Base-by-base conservation (phyloP, 495 filamentous ascomycete genomes). In the Stereocaulon alpinum region DNA sequence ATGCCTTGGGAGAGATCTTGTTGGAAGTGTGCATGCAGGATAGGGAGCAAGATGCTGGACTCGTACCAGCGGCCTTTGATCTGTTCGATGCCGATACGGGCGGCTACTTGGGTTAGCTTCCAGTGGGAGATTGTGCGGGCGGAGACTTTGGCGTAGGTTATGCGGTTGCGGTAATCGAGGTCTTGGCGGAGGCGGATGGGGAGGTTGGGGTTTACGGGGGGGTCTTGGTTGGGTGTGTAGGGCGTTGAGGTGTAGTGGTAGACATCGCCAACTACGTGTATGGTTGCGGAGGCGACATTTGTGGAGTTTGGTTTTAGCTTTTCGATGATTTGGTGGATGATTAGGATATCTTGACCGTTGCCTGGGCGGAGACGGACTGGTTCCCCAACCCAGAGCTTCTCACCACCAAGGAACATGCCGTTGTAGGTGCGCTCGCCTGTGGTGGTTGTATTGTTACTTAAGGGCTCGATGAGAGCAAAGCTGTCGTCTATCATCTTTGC, bases 61-160 rank as follows among this genome's bases (percentile, higher is more conserved):
- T 85, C 82, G 66, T 85, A 85, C 82, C 82, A 85, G 15, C 82
- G 73, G 6, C 82, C 82, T 63, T 82, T 83, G 63, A 85, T 67
- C 37, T 83, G 78, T n/a, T 68, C 64, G 3, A 84, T 63, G 5
- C 66, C 67, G 60, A 75, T 63, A 24, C 62, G 70, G 24, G 64
- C 55, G 37, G 63, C 61, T 9, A 67, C 51, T 30, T 71, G 62
- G 1, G 71, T 57, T 27, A 80, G 63, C 49, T 74, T 72, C 78
- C 77, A 81, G 65, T 72, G 78, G 41, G 64, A 74, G 9, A 69
- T 60, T 0, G 60, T 61, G 37, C 68, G 64, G 34, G 69, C 67
- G 10, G 68, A 66, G 1, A 37, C 9, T 30, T 50, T 50, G 18
- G 68, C 65, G 51, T 72, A 66, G n/a, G 75, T 74, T 43, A 68